Base-by-base conservation (phyloP, 2,329 filamentous ascomycete genomes). In the Zymoseptoria crescenta region DNA sequence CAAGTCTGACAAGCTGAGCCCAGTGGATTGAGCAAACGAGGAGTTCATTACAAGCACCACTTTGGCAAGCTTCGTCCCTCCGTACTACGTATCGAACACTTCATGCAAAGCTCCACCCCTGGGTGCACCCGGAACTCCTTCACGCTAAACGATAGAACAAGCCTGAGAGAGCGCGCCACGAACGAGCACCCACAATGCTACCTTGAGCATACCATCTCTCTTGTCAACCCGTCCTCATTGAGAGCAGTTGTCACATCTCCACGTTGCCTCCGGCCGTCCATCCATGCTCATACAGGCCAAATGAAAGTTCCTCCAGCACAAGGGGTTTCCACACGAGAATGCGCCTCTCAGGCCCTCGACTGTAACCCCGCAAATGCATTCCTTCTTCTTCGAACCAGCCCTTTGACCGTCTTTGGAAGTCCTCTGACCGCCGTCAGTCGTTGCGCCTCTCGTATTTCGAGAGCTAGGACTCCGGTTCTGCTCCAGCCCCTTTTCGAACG, bases 191-290 rank as follows among this genome's bases (percentile, higher is more conserved):
- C 35, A 45, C 4, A 45, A 45, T 45, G 35, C 35, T 13, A 16
- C 35, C 16, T 13, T 45, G 13, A 13, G 13, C 35, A n/a, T 16
- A 13, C 16, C 35, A 45, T 45, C 35, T 45, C n/a, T 4, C 35
- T 16, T 45, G 16, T 6, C 16, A 45, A 7, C n/a, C 10, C 13
- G 13, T n/a, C 13, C 35, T 45, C 35, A 45, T 13, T 5, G 35
- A 30, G 54, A 52, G 41, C 64, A 66, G 21, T 62, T 59, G 19
- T 27, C 49, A 52, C 64, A 66, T 21, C 51, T 55, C 64, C 64
- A 66, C 21, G 59, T 58, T 19, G 24, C 24, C 10, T 54, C 49
- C 19, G 56, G 45, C 19, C 63, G 57, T 35, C 49, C 62, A 24
- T 56, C 41, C 45, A 66, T 49, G 8, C 55, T 55, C 19, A 65